Evolutionary conservation across 169 alveolate genomes (phyloP).

Genomic region (Cryptosporidium sp.): DNA sequence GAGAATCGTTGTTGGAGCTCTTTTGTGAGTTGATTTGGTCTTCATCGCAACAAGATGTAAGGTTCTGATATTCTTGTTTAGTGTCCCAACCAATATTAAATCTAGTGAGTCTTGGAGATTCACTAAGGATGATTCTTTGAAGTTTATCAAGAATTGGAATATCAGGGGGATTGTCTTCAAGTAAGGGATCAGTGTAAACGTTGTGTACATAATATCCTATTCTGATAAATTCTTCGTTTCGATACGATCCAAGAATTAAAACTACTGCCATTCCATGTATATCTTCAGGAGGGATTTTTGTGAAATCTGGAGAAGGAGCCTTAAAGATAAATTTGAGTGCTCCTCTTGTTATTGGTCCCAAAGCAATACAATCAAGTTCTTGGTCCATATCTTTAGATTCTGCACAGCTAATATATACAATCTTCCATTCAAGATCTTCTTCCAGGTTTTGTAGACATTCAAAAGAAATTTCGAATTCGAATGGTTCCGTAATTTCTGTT

Average conservation of each 20-base stretch:
- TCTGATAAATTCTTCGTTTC: constrained; percentile 95
- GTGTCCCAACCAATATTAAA: constrained; percentile 96
- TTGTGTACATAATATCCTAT: constrained; percentile 97
- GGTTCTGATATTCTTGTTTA: constrained; percentile 33
- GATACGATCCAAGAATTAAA: constrained; percentile 93
- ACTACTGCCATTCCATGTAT: constrained; percentile 97
- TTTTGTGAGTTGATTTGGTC: constrained; percentile 7
- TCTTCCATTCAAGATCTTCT: constrained; percentile 93
- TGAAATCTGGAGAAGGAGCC: constrained; percentile 93
- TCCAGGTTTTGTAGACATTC: constrained; percentile 91
- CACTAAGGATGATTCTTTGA: constrained; percentile 91
- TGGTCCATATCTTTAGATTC: constrained; percentile 88
- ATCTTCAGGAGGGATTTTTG: constrained; percentile 88
- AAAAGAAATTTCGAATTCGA: constrained; percentile 92
- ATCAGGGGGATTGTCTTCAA: constrained; percentile 95
- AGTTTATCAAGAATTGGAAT: constrained; percentile 90
- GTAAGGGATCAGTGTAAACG: constrained; percentile 91
- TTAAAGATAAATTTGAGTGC: constrained; percentile 92
- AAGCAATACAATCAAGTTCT: constrained; percentile 92
- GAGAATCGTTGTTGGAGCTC: constrained; percentile 1
- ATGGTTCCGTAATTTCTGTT: constrained; percentile 90
- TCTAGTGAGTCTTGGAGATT: constrained; percentile 97
- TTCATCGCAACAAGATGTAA: neutral
- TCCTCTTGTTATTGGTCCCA: constrained; percentile 94
- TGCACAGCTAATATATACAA: constrained; percentile 85